phyloP scores from a whole-genome alignment of 2,329 filamentous ascomycete species.

The Fusarium coffeatum region DNA sequence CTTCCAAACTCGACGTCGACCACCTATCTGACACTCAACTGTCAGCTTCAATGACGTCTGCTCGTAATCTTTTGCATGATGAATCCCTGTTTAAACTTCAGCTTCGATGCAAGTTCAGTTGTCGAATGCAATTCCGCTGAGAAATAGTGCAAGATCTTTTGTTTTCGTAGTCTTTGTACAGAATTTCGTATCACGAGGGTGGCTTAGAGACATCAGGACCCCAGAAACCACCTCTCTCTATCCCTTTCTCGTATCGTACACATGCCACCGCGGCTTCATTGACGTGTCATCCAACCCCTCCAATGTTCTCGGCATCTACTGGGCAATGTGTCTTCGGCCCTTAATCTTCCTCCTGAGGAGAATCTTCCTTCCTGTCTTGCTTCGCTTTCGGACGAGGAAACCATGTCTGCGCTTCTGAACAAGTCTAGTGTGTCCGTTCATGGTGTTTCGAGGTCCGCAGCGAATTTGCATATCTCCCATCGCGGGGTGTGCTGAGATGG shows the following conservation, averaged over 20 bases:
- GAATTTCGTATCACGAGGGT: conserved; percentile 30
- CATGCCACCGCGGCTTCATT: conserved; percentile 14
- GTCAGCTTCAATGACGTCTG: not conserved
- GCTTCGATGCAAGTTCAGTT: conserved; percentile 12
- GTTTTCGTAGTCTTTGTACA: conserved; percentile 41
- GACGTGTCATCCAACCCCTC: conserved; percentile 11
- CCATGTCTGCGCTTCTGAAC: conserved; percentile 70
- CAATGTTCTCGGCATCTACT: conserved; percentile 26
- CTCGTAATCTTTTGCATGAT: conserved; percentile 17
- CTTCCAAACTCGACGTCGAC: conserved; percentile 17
- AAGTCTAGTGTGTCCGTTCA: conserved; percentile 65
- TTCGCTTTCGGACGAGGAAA: conserved; percentile 64
- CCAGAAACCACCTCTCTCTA: conserved; percentile 21
- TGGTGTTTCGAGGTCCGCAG: conserved; percentile 69
- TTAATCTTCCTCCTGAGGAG: conserved; percentile 64
- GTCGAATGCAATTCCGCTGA: conserved; percentile 12
- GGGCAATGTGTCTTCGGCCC: conserved; percentile 58
- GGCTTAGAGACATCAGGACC: conserved; percentile 3
- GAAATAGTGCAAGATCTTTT: conserved; percentile 14
- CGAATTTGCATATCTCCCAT: conserved; percentile 65
- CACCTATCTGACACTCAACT: conserved; percentile 1
- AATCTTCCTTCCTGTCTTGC: conserved; percentile 64
- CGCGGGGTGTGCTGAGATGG: conserved; percentile 65
- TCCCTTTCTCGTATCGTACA: conserved; percentile 42
- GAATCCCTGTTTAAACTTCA: conserved; percentile 8